Conservation (phyloP, 2,329 filamentous ascomycete species). For the Botrytis medusae region DNA sequence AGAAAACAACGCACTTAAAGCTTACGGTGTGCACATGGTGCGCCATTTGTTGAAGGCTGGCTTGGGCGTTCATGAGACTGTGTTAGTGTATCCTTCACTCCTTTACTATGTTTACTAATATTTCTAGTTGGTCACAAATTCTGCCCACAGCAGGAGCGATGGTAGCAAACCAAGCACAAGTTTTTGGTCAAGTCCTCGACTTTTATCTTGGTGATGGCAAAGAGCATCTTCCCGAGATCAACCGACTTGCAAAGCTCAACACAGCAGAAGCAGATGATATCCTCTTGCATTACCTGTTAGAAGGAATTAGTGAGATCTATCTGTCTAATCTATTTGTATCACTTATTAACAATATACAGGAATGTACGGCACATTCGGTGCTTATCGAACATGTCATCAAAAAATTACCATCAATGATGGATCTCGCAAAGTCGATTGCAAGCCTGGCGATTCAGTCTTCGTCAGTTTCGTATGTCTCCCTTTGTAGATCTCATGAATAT, state of each 20-base stretch:
- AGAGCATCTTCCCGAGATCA: constrained; percentile 58
- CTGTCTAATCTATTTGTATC: background rate
- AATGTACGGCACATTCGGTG: constrained; percentile 62
- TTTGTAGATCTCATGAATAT: background rate
- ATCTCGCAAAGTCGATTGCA: constrained; percentile 8
- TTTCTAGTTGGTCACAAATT: constrained; percentile 53
- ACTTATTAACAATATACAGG: background rate
- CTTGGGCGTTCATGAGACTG: constrained; percentile 55
- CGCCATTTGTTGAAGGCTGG: constrained; percentile 64
- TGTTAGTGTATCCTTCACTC: constrained; percentile 51
- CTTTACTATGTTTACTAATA: constrained; percentile 39
- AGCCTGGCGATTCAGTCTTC: constrained; percentile 21
- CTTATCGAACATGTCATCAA: constrained; percentile 49
- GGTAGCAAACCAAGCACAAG: constrained; percentile 68
- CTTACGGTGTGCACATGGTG: constrained; percentile 64
- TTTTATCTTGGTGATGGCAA: constrained; percentile 63
- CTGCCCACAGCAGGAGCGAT: constrained; percentile 64
- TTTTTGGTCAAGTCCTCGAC: constrained; percentile 70
- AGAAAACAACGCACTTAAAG: constrained; percentile 37
- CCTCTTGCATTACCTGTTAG: constrained; percentile 67
- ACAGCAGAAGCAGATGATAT: constrained; percentile 57
- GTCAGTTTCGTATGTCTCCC: constrained; percentile 16
- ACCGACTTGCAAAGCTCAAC: constrained; percentile 55
- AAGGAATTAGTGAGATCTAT: constrained; percentile 44
- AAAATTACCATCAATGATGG: constrained; percentile 21